Evolutionary conservation across 148 eudicot species (phyloP), one percentile per base, ranked within the genome.

Genomic region (Nyssa sinensis): DNA sequence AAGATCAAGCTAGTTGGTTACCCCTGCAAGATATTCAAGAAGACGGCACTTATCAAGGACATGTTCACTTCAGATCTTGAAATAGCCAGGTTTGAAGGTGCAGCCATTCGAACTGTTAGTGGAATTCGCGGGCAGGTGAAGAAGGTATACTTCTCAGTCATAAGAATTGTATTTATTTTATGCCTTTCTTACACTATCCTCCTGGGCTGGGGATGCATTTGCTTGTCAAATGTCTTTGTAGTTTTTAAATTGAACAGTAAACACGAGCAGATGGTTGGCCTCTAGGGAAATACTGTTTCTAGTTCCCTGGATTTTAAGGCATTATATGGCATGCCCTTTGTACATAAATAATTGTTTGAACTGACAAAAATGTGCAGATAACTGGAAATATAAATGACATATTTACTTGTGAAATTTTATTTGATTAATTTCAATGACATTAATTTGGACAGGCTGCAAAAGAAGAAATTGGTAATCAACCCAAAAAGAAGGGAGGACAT

Each of bases 1-100:
- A 95, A 95, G 84, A 85, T 95, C 73, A 95, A 95, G 84, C 84
- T 93, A 31, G 93, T 87, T 49, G 99, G 99, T 66, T 59, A 84
- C 74, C 94, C 99, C 59, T 87, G 91, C 79, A 95, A 93, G 84
- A 89, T 95, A 41, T 93, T 86, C 83, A 92, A 89, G 88, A 95
- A 91, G 76, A 95, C 99, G 0, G 99, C 96, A 10, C 88, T 90
- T 58, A 95, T 95, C 34, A 87, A 88, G 74, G 90, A 91, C 75
- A 95, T 95, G 99, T 95, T 95, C 81, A 95, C 97, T 62, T 92
- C 98, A 75, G 98, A 95, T 86, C 99, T 92, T 80, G 99, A 95
- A 81, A 78, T 95, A 78, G 97, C 99, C 25, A 89, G 96, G 82
- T 92, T 86, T 82, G 97, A 95, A 82, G 97, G 99, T 76, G 99